Conservation (phyloP, 2,329 filamentous ascomycete species). For the Arthroderma uncinatum region DNA sequence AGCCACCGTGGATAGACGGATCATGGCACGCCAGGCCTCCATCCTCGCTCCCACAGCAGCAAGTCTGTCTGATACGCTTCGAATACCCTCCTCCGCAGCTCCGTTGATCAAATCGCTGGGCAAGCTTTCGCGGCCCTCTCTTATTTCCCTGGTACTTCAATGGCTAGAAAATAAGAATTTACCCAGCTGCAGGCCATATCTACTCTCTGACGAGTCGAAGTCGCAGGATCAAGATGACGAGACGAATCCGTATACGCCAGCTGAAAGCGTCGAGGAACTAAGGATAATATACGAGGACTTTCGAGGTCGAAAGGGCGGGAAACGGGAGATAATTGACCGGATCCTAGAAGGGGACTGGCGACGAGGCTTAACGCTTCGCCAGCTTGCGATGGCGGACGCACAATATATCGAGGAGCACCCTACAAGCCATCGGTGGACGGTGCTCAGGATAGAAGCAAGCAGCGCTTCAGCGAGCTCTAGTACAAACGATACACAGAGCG, state of each 20-base stretch:
- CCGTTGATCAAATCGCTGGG: constrained; percentile 55
- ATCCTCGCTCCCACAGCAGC: constrained; percentile 54
- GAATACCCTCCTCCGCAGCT: constrained; percentile 54
- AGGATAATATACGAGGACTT: constrained; percentile 53
- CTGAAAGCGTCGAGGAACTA: constrained; percentile 54
- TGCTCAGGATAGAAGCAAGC: constrained; percentile 34
- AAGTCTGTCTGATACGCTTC: constrained; percentile 59
- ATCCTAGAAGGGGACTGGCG: constrained; percentile 49
- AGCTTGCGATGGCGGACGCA: constrained; percentile 45
- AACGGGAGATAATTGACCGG: constrained; percentile 45
- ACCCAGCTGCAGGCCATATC: constrained; percentile 48
- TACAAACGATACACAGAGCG: constrained; percentile 18
- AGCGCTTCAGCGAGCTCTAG: neutral
- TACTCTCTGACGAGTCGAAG: constrained; percentile 23
- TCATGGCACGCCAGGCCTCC: constrained; percentile 14
- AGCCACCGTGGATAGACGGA: neutral
- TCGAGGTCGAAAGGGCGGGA: constrained; percentile 43
- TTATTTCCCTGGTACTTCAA: constrained; percentile 60
- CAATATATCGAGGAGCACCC: constrained; percentile 45
- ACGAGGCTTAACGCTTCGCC: constrained; percentile 43
- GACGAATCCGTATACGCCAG: constrained; percentile 59
- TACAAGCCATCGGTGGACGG: constrained; percentile 43
- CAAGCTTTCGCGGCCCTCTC: constrained; percentile 58
- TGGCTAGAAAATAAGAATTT: constrained; percentile 64
- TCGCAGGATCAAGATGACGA: constrained; percentile 46